Evolutionary conservation across 108 stramenopile genomes (phyloP).

Genomic region (Cyclostephanos invisitatus): DNA sequence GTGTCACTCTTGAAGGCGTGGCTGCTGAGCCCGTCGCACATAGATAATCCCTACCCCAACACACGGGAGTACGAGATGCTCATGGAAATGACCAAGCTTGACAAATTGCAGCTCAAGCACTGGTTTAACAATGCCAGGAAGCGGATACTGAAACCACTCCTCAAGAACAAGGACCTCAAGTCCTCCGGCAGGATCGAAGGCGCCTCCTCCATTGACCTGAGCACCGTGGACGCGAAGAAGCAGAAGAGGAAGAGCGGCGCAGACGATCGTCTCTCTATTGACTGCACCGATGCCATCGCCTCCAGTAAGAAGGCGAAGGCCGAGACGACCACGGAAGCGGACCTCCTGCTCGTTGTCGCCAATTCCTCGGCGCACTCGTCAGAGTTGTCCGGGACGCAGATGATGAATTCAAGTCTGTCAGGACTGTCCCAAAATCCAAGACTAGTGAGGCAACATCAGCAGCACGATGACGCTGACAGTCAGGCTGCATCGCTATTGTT

Average conservation of each 20-base stretch:
- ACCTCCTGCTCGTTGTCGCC: neutral
- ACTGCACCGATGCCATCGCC: neutral
- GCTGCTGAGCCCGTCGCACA: constrained; percentile 35
- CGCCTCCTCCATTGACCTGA: neutral
- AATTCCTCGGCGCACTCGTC: neutral
- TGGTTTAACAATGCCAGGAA: constrained; percentile 52
- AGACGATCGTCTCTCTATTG: neutral
- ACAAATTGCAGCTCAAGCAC: constrained; percentile 39
- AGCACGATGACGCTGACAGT: neutral
- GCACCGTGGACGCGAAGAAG: neutral
- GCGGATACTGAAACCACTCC: constrained; percentile 39
- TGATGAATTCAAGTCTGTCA: neutral
- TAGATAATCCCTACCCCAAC: constrained; percentile 43
- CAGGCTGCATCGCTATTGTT: neutral
- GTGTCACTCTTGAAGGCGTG: constrained; percentile 33
- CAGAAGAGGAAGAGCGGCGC: constrained; percentile 8
- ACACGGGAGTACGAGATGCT: constrained; percentile 17
- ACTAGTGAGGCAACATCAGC: neutral
- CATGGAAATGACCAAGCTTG: constrained; percentile 30
- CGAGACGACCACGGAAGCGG: neutral
- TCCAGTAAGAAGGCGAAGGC: neutral
- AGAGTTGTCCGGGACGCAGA: neutral
- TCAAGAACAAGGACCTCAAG: constrained; percentile 5
- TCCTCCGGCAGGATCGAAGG: neutral
- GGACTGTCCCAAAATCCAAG: neutral